Evolutionary conservation across 345 rosid species (phyloP), one percentile per base, ranked within the genome.

Genomic region (Boechera divaricarpa): DNA sequence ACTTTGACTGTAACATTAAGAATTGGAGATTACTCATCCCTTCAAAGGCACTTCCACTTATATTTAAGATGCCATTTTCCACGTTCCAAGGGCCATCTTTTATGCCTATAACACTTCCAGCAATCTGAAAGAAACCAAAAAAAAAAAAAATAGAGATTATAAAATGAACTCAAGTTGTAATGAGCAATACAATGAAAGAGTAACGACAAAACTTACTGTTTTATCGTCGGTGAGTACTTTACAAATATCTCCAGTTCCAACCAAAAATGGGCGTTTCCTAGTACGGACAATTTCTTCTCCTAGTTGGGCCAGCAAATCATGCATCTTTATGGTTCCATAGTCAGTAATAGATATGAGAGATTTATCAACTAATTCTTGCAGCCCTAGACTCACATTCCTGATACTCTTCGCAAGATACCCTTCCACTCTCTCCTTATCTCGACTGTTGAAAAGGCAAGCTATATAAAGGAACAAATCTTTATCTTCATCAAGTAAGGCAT

Each of bases 291-390:
- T 53, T 11, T 63, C 57, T 60, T 67, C 1, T 8, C 82, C 79
- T 64, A 81, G 28, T 28, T 76, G 67, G 31, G 36, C 70, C 8
- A 76, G 51, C 57, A 73, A 60, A 64, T 72, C 59, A 73, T 79
- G 81, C 76, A 82, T 2, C 21, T 18, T 18, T 18, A 18, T 18
- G 21, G 21, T 21, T 21, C 21, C 21, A 21, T 21, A 21, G 21
- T 21, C 21, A 21, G 1, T 0, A 18, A 56, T 10, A 12, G 62
- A 11, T 36, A 81, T 15, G n/a, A 83, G 73, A 24, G 70, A 71
- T 11, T 63, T 83, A 0, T 78, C 76, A 3, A 12, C 0, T 0
- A 83, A 77, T 10, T 10, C 8, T 0, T 39, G 21, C 47, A 63
- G 63, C 8, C 51, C 32, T 0, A 41, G 76, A 0, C 11, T 18